Base-by-base conservation (phyloP, 2,329 filamentous ascomycete species). In the Aspergillus sp. region DNA sequence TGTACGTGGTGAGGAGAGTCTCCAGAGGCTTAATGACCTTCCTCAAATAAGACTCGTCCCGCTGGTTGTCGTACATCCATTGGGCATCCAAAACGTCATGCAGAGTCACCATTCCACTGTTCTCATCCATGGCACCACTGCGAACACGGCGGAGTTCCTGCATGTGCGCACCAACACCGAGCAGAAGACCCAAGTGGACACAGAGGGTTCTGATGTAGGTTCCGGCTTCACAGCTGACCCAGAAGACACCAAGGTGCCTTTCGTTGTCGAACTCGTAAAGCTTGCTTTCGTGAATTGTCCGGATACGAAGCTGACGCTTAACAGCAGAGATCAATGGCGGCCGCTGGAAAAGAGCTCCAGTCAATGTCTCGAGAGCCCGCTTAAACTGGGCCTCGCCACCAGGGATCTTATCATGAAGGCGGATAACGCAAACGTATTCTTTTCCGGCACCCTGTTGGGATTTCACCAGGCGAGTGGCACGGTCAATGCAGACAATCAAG, bases 151-250 rank as follows among this genome's bases (percentile, higher is more conserved):
- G 88, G 69, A 98, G 88, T 83, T 98, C 94, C 83, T 98, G 94
- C 94, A 98, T 98, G 82, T 98, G 92, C 56, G 91, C 95, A 69
- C 94, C 94, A 60, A 97, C 92, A 76, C 94, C 87, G 32, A 89
- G 80, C 61, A 90, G 74, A 62, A 90, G 80, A 78, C 91, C 91
- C 69, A 99, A 79, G 81, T 98, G 95, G 47, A 98, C 94, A 80
- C 95, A 98, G 51, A 99, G 88, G 39, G 95, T 99, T 84, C 95
- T 91, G 77, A 99, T 98, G 80, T 99, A 99, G 66, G 95, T 99
- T 77, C 95, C 95, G 60, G 92, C 95, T 81, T 99, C 95, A 80
- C 95, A 99, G 81, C 92, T 96, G 70, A 98, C 95, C 94, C 95
- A 98, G 86, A 99, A 99, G 59, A 98, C 94, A 79, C 91, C 95